Evolutionary conservation across 2,329 filamentous ascomycete species (phyloP).

Genomic region (Penicillium brasilianum): DNA sequence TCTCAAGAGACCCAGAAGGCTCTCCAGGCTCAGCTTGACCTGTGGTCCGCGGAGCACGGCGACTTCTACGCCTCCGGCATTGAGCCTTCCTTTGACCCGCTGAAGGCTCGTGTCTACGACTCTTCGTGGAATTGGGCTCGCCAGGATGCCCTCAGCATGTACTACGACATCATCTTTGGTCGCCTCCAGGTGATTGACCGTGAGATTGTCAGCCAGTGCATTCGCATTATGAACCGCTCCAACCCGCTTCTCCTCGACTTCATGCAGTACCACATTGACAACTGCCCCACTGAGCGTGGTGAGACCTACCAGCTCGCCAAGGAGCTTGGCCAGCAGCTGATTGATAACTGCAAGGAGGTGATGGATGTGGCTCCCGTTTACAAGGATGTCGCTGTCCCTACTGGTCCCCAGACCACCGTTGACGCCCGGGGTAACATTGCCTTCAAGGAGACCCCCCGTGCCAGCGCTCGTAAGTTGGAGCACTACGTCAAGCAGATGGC

Average conservation of each 20-base stretch:
- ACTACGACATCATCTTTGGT: constrained; percentile 98
- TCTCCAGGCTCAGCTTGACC: constrained; percentile 88
- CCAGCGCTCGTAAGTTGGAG: constrained; percentile 93
- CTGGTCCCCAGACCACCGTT: constrained; percentile 88
- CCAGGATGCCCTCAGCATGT: constrained; percentile 97
- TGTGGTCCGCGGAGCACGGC: constrained; percentile 94
- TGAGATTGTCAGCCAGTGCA: constrained; percentile 98
- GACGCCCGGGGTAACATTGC: constrained; percentile 90
- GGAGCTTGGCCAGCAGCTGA: constrained; percentile 87
- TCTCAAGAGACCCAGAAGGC: constrained; percentile 85
- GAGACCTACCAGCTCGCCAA: constrained; percentile 99
- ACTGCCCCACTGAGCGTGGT: constrained; percentile 93
- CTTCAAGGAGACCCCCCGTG: constrained; percentile 84
- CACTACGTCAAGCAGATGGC: constrained; percentile 99
- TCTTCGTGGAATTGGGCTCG: constrained; percentile 99
- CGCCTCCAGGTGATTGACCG: constrained; percentile 90
- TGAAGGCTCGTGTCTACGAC: constrained; percentile 96
- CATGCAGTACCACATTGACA: constrained; percentile 99
- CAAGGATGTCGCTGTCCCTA: constrained; percentile 93
- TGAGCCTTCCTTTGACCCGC: constrained; percentile 86
- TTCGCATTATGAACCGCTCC: constrained; percentile 98
- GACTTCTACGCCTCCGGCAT: constrained; percentile 96
- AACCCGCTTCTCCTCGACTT: constrained; percentile 95
- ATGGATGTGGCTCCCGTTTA: constrained; percentile 82
- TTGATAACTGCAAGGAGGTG: constrained; percentile 97